Evolutionary conservation across 2,329 filamentous ascomycete species (phyloP).

Genomic region (Fusarium irregulare): DNA sequence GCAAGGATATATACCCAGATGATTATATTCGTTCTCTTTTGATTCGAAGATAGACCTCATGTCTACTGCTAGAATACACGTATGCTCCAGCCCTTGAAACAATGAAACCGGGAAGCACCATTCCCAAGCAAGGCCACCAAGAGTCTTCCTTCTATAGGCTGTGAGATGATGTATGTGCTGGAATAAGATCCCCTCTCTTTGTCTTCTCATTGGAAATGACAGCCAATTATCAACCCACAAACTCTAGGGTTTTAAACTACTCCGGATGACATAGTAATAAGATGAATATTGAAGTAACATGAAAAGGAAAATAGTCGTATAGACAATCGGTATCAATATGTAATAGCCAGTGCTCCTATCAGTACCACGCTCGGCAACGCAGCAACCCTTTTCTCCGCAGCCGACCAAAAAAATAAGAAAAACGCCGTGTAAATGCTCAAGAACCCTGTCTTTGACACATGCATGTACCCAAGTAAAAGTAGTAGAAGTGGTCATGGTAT

Average conservation of each 20-base stretch:
- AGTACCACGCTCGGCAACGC: constrained; percentile 33
- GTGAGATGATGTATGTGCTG: constrained; percentile 16
- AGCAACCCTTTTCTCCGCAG: constrained; percentile 36
- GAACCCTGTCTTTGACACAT: constrained; percentile 42
- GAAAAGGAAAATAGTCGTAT: constrained; percentile 26
- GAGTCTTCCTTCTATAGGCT: constrained; percentile 28
- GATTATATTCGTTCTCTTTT: constrained; percentile 19
- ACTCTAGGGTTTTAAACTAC: neutral
- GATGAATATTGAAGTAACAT: constrained; percentile 1
- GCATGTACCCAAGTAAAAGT: constrained; percentile 34
- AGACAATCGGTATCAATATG: constrained; percentile 45
- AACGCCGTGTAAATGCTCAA: constrained; percentile 51
- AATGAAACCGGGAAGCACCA: constrained; percentile 21
- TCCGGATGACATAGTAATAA: constrained; percentile 3
- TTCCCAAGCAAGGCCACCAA: constrained; percentile 14
- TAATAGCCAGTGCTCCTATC: constrained; percentile 33
- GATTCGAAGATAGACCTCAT: constrained; percentile 4
- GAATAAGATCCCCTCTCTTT: constrained; percentile 7
- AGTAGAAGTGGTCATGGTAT: constrained; percentile 25
- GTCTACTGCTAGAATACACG: constrained; percentile 12
- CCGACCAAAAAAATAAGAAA: constrained; percentile 13
- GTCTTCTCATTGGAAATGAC: constrained; percentile 4
- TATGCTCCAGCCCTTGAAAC: constrained; percentile 4
- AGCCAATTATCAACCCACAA: neutral
- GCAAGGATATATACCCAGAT: constrained; percentile 16